phyloP scores from a whole-genome alignment of 2,329 filamentous ascomycete genomes.

The Arthrinium puccinioides region DNA sequence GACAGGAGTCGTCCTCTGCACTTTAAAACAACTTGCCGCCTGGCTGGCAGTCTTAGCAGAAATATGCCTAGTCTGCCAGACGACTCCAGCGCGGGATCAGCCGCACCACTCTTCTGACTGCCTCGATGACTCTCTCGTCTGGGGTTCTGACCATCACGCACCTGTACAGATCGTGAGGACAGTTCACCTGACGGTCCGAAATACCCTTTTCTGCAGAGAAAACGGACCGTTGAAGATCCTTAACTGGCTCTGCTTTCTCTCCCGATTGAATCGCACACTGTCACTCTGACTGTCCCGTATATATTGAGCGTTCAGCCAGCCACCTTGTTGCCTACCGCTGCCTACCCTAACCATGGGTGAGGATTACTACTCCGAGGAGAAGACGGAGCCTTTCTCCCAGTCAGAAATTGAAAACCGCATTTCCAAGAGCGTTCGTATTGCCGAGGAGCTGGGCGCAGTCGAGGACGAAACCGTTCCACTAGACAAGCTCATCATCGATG shows the following conservation, averaged over 20 bases:
- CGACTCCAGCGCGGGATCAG: conserved; percentile 19
- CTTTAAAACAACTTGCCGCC: too few relatives aligned
- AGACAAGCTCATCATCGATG: conserved; percentile 43
- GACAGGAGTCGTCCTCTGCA: too few relatives aligned
- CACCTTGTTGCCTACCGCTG: not conserved
- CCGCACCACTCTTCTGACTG: conserved; percentile 22
- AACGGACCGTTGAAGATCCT: conserved; percentile 10
- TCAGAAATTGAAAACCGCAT: conserved; percentile 47
- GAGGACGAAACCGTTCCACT: conserved; percentile 41
- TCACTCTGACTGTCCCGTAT: not conserved
- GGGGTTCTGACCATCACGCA: conserved; percentile 3
- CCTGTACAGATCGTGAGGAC: conserved; percentile 19
- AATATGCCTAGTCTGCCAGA: conserved; percentile 3
- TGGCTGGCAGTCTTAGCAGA: too few relatives aligned
- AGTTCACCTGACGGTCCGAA: conserved; percentile 23
- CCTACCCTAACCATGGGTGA: conserved; percentile 35
- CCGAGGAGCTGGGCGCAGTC: conserved; percentile 30
- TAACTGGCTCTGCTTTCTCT: conserved; percentile 1
- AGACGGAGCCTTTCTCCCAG: conserved; percentile 51
- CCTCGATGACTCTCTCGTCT: conserved; percentile 21
- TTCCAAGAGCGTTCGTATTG: conserved; percentile 33
- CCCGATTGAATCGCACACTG: not conserved
- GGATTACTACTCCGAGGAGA: conserved; percentile 39
- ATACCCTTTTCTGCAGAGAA: conserved; percentile 8
- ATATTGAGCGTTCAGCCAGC: not conserved